A percentile compares a stretch with the other conserved stretches of the same genome.
Evolutionary conservation across 148 eudicot species (phyloP).

Genomic region (Hydrangea macrophylla): DNA sequence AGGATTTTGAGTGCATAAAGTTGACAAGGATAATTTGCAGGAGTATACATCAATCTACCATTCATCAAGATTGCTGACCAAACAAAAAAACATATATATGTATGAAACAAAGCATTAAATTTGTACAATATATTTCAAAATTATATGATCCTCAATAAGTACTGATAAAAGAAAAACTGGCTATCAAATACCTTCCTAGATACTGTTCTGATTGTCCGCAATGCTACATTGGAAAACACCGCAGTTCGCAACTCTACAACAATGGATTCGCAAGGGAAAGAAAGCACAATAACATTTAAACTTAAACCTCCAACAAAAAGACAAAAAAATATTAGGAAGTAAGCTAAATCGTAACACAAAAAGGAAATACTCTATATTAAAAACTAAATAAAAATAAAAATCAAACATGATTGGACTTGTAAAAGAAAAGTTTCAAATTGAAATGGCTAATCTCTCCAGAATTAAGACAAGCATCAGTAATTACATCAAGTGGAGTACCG

Average conservation of each 20-base stretch:
- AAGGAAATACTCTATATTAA: too few species aligned
- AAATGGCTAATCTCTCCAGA: background rate
- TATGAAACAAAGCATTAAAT: too few species aligned
- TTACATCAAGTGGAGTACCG: conserved; percentile 47
- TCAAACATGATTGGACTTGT: too few species aligned
- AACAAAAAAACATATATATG: too few species aligned
- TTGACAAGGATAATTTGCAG: background rate
- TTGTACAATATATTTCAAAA: too few species aligned
- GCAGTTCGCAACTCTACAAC: conserved; percentile 88
- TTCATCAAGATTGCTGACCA: too few species aligned
- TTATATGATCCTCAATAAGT: too few species aligned
- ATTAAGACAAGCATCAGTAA: conserved; percentile 16
- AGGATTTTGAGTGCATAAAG: too few species aligned
- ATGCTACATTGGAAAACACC: conserved; percentile 89
- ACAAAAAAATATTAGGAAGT: background rate
- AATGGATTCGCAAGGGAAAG: conserved; percentile 16
- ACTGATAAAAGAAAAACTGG: conserved; percentile 6
- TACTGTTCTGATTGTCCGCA: conserved; percentile 83
- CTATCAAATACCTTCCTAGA: conserved; percentile 67
- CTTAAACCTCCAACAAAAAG: background rate
- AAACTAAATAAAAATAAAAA: too few species aligned
- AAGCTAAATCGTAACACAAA: too few species aligned
- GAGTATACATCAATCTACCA: background rate
- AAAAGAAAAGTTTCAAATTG: too few species aligned
- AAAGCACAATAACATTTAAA: background rate